Percentiles rank a stretch among this genome's conserved stretches.
Conservation (phyloP, 2,329 filamentous ascomycete species). For the Aspergillus phoenicis region DNA sequence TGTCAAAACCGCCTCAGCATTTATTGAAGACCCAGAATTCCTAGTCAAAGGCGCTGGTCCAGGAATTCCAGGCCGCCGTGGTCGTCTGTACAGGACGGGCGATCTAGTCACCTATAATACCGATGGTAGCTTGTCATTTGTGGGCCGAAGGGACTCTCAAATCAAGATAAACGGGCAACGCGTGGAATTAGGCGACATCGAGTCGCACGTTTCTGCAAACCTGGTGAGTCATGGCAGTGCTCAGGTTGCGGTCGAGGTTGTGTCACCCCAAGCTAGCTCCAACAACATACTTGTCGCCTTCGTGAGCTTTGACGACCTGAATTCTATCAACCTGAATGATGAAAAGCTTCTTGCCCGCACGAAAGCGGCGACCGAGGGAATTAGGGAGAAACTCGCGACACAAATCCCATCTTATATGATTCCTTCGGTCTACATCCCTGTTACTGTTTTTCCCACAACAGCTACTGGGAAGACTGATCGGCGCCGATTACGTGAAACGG, state of each 20-base stretch:
- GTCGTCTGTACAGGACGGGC: constrained; percentile 33
- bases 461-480: constrained; percentile 1
- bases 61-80: background rate
- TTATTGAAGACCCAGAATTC: constrained; percentile 29
- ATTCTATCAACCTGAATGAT: too few relatives aligned
- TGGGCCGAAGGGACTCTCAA: constrained; percentile 19
- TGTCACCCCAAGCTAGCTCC: background rate
- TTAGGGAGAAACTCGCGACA: background rate
- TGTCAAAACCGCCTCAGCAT: constrained; percentile 21
- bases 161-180: constrained; percentile 31
- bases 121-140: constrained; percentile 12
- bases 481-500: background rate
- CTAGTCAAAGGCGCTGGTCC: background rate
- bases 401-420: background rate
- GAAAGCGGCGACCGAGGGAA: background rate
- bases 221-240: too few relatives aligned
- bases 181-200: constrained; percentile 31
- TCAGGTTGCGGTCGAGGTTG: background rate
- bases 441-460: background rate
- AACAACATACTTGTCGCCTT: background rate
- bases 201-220: constrained; percentile 9
- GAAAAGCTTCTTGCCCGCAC: background rate
- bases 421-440: background rate
- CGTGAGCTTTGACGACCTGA: background rate
- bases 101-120: constrained; percentile 31